Evolutionary conservation across 768 basidiomycete species (phyloP), one percentile per base, ranked within the genome.

Genomic region (Terana coerulea): DNA sequence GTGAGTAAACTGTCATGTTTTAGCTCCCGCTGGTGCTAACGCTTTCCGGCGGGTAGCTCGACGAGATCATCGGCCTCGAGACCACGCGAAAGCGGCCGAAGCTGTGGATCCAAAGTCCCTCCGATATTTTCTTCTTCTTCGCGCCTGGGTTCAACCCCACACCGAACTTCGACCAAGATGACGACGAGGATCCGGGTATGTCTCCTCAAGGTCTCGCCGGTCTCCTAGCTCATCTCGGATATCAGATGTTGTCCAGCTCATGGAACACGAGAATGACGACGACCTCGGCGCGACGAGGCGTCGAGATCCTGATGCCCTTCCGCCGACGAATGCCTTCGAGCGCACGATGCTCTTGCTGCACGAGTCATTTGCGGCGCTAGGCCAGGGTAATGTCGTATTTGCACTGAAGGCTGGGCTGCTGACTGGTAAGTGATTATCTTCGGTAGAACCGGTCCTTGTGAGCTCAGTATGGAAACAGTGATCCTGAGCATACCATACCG

Each of bases 301-400:
- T 3, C 74, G 88, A 24, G 86, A 91, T 65, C 86, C 88, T 0
- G 88, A 91, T 61, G 86, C 84, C 0, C 64, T 89, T 0, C 86
- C 88, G 1, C 88, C 88, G 0, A 61, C 72, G 2, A 89, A 87
- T 56, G 43, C 55, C 2, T 66, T 87, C 28, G 85, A 89, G 61
- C 67, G 60, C 33, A 51, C 75, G 0, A 74, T 80, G 74, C 73
- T 72, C 40, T 59, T 67, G 48, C 1, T 80, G 1, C 80, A 84
- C 61, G 57, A 67, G 12, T 53, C 65, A 1, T 54, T 72, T 3
- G 64, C 64, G 2, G 69, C 71, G 0, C 56, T 86, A 0, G 72
- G 73, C 3, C 67, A 73, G 3, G 88, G 86, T 5, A 88, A 90
- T 56, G 67, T 72, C 1, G 62, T 88, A 25, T 91, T 80, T 51